These are phyloP conservation scores for Apiotrichum sp. DNA, from an alignment of 1,284 basidiomycete species.

Conservation along the genomic window DNA sequence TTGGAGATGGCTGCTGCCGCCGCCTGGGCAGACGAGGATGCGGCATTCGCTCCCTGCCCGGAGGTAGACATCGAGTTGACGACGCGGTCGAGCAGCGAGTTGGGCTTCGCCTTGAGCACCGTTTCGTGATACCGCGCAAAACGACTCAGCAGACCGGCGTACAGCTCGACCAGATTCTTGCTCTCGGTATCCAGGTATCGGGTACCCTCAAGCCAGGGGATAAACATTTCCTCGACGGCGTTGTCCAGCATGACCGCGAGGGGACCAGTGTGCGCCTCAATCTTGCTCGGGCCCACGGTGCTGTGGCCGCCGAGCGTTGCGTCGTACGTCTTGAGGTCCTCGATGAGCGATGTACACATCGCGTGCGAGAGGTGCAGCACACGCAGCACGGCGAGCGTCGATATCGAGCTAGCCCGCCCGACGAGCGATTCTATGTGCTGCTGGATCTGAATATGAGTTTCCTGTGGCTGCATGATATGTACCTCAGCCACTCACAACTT, in stretches of 20 bases:
- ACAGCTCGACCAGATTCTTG: slow-evolving; percentile 77
- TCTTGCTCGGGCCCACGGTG: slow-evolving; percentile 15
- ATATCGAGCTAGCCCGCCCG: slow-evolving; percentile 63
- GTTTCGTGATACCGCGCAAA: slow-evolving; percentile 86
- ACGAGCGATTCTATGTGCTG: slow-evolving; percentile 85
- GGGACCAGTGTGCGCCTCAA: slow-evolving; percentile 24
- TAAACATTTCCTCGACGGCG: slow-evolving; percentile 92
- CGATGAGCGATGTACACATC: slow-evolving; percentile 71
- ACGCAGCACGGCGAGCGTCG: slow-evolving; percentile 85
- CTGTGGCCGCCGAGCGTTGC: slow-evolving; percentile 54
- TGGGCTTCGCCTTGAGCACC: slow-evolving; percentile 72
- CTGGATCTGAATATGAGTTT: slow-evolving; percentile 63
- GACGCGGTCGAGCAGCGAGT: slow-evolving; percentile 81
- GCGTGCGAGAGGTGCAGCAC: slow-evolving; percentile 82
- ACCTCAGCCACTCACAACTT: slow-evolving; percentile 62
- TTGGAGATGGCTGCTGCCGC: slow-evolving; percentile 57
- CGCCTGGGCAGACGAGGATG: slow-evolving; percentile 54
- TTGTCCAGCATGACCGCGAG: slow-evolving; percentile 83
- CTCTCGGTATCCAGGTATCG: slow-evolving; percentile 90
- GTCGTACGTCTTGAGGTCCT: slow-evolving; percentile 90
- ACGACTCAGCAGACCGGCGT: slow-evolving; percentile 63
- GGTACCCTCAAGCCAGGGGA: slow-evolving; percentile 85
- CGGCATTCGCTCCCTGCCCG: slow-evolving; percentile 52
- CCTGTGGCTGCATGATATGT: too few relatives aligned
- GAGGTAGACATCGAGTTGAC: slow-evolving; percentile 82